A percentile compares a stretch with the other conserved stretches of the same genome.
These are phyloP conservation scores for Knoxia roxburghii DNA, from an alignment of 257 asterid genomes.

Conservation along the genomic window DNA sequence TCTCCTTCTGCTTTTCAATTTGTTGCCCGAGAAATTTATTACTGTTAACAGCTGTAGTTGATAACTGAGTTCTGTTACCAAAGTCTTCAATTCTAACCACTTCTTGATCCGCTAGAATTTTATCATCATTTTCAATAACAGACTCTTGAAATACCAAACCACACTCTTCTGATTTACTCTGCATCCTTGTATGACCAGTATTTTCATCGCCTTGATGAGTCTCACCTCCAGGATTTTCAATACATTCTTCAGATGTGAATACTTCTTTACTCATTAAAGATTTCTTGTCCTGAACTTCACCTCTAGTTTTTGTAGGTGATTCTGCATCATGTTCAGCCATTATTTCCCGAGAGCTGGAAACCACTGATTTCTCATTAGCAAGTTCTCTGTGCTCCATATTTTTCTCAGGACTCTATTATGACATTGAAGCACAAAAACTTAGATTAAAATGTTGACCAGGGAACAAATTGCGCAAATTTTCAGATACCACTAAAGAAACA, in stretches of 20 bases:
- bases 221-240: slow-evolving; percentile 21
- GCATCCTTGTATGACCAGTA: slow-evolving; percentile 16
- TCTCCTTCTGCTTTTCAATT: slow-evolving; percentile 9
- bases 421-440: not conserved
- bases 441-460: not conserved
- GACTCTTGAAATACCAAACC: slow-evolving; percentile 8
- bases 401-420: slow-evolving; percentile 22
- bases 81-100: slow-evolving; percentile 20
- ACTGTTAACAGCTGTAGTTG: slow-evolving; percentile 15
- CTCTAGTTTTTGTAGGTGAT: slow-evolving; percentile 20
- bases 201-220: slow-evolving; percentile 18
- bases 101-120: slow-evolving; percentile 13
- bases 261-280: slow-evolving; percentile 10
- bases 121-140: not conserved
- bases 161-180: slow-evolving; percentile 21
- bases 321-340: slow-evolving; percentile 31
- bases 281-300: slow-evolving; percentile 22
- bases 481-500: not conserved
- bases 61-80: slow-evolving; percentile 13
- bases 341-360: slow-evolving; percentile 17
- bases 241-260: slow-evolving; percentile 26
- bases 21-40: slow-evolving; percentile 1
- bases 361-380: slow-evolving; percentile 17
- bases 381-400: slow-evolving; percentile 3
- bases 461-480: not conserved